Percentiles rank a stretch among this genome's conserved stretches.
These are phyloP conservation scores for Starmerella kuoi DNA, from an alignment of 805 yeast species.

Conservation along the genomic window DNA sequence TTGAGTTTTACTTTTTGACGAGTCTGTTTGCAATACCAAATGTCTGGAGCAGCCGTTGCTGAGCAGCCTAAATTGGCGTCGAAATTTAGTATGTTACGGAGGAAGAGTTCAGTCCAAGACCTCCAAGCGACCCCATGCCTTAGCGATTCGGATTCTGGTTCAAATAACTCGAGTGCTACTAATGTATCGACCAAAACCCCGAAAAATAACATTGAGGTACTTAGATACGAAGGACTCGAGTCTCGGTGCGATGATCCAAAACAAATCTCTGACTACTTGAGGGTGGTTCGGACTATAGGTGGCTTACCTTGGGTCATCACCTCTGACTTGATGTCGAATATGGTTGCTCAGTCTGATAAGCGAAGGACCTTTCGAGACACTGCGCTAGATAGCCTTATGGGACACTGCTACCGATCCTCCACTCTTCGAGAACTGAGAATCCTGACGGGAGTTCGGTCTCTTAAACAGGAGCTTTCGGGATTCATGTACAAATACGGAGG, in stretches of 20 bases:
- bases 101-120: no score
- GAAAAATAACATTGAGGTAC: background rate
- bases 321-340: constrained; percentile 2
- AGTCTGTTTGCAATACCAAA: no score
- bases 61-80: no score
- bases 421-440: constrained; percentile 21
- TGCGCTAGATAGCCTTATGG: constrained; percentile 15
- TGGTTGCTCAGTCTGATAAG: background rate
- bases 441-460: constrained; percentile 18
- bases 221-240: constrained; percentile 2
- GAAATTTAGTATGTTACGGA: no score
- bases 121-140: no score
- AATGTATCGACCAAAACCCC: no score
- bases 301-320: constrained; percentile 6
- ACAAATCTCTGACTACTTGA: constrained; percentile 11
- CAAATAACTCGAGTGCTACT: no score
- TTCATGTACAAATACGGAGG: constrained; percentile 4
- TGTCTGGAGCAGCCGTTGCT: no score
- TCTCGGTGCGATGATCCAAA: constrained; percentile 6
- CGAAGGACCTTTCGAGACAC: constrained; percentile 11
- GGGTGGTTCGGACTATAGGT: constrained; percentile 3
- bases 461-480: constrained; percentile 13
- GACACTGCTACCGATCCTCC: constrained; percentile 17
- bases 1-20: no score
- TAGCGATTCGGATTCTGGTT: no score